phyloP scores from a whole-genome alignment of 176 grass and related monocot genomes.

The Poa pratensis region DNA sequence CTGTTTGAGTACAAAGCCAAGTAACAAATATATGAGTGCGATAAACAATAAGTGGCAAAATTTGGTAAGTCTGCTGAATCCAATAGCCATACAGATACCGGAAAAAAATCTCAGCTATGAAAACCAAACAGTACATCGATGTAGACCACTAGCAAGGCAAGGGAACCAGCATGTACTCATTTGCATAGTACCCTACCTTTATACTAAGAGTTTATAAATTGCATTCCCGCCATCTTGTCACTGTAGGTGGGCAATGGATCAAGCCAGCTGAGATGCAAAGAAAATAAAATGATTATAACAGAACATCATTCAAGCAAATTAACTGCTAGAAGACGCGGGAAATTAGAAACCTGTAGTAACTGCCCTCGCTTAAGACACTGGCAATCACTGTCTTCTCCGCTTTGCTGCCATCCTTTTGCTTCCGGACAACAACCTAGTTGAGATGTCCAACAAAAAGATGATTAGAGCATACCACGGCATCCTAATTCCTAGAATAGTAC shows the following conservation, averaged over 20 bases:
- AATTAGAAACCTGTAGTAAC: constrained; percentile 1
- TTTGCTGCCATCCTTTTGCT: not conserved
- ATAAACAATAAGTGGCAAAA: not conserved
- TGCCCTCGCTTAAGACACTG: not conserved
- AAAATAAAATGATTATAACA: not conserved
- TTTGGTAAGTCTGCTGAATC: not conserved
- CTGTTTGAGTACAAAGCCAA: not conserved
- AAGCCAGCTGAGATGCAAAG: not conserved
- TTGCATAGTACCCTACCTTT: not conserved
- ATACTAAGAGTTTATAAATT: not conserved
- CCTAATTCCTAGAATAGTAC: not conserved
- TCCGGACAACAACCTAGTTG: not conserved
- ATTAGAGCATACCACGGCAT: not conserved
- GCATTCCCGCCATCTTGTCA: not conserved
- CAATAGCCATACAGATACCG: not conserved
- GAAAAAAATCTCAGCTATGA: not conserved
- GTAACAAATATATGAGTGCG: too few relatives aligned
- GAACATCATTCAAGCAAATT: not conserved
- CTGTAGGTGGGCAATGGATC: not conserved
- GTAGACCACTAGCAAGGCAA: not conserved
- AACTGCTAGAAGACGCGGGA: not conserved
- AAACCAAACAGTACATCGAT: not conserved
- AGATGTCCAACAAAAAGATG: not conserved
- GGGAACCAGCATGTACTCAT: not conserved
- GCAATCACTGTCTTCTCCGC: not conserved